Percentiles rank a stretch among this genome's conserved stretches.
phyloP scores from a whole-genome alignment of 805 yeast species.

The Cyberlindnera veronae region DNA sequence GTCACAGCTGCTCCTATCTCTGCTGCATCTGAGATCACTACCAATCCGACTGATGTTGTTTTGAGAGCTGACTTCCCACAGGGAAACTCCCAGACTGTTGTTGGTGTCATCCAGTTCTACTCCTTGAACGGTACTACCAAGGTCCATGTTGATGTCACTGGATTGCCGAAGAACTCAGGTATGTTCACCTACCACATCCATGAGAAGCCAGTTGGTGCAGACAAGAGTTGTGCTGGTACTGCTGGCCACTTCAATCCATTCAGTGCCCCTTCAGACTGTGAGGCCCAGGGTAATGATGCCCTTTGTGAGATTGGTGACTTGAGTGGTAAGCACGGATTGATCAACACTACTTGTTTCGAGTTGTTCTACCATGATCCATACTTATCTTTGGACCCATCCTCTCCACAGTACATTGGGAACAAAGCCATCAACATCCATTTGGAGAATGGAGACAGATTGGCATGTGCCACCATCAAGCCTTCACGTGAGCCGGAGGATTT shows the following conservation, averaged over 20 bases:
- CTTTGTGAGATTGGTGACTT: slow-evolving; percentile 71
- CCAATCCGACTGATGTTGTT: slow-evolving; percentile 27
- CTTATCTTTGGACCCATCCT: slow-evolving; percentile 53
- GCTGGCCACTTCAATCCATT: slow-evolving; percentile 66
- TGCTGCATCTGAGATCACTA: slow-evolving; percentile 16
- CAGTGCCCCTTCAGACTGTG: slow-evolving; percentile 51
- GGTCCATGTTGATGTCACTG: slow-evolving; percentile 68
- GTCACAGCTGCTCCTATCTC: slow-evolving; percentile 10
- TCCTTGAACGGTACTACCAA: slow-evolving; percentile 57
- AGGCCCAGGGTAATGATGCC: slow-evolving; percentile 45
- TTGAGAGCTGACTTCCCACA: slow-evolving; percentile 31
- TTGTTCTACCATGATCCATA: slow-evolving; percentile 60
- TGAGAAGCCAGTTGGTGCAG: slow-evolving; percentile 48
- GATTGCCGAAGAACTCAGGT: slow-evolving; percentile 63
- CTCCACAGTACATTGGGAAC: slow-evolving; percentile 58
- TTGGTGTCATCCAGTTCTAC: slow-evolving; percentile 57
- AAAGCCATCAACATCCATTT: slow-evolving; percentile 54
- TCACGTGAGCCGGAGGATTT: slow-evolving; percentile 29
- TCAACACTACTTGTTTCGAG: slow-evolving; percentile 67
- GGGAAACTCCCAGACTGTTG: slow-evolving; percentile 32
- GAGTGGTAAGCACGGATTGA: slow-evolving; percentile 74
- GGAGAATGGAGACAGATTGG: slow-evolving; percentile 48
- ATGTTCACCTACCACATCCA: slow-evolving; percentile 71
- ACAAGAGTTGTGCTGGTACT: slow-evolving; percentile 50
- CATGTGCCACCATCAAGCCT: slow-evolving; percentile 54